Conservation (phyloP, 805 yeast genomes). For the Starmerella bacillaris region DNA sequence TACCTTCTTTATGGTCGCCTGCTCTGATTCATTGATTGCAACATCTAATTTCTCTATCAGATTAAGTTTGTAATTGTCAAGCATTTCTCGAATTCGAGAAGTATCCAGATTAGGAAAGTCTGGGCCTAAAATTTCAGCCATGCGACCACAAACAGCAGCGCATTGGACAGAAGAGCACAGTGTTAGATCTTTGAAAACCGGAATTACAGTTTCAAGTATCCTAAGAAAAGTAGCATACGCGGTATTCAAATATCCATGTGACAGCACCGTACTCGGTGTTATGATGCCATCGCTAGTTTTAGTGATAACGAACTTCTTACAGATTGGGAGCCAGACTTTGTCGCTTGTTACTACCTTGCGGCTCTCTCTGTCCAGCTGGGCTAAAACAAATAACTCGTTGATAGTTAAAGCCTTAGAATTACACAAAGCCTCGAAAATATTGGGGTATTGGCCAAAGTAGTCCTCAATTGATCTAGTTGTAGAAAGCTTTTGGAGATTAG, state of each 20-base stretch:
- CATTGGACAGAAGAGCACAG: not conserved
- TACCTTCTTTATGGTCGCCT: not conserved
- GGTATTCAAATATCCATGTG: slow-evolving; percentile 3
- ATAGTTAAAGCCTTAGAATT: too few species aligned
- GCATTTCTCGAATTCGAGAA: not conserved
- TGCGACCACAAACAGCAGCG: not conserved
- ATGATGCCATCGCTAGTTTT: not conserved
- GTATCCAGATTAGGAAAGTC: not conserved
- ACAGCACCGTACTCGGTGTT: slow-evolving; percentile 2
- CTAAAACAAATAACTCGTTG: not conserved
- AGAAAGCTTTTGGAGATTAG: too few species aligned
- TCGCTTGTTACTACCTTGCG: slow-evolving; percentile 4
- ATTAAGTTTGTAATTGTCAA: not conserved
- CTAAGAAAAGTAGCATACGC: slow-evolving; percentile 6
- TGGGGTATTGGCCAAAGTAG: too few species aligned
- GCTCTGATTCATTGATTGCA: not conserved
- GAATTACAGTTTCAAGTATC: not conserved
- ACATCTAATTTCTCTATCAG: not conserved
- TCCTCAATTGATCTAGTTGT: too few species aligned
- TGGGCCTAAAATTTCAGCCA: not conserved
- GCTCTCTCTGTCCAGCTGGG: not conserved
- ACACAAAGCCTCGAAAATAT: too few species aligned
- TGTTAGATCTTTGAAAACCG: not conserved
- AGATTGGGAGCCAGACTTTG: slow-evolving; percentile 7
- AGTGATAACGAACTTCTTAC: slow-evolving; percentile 5